Evolutionary conservation across 805 yeast genomes (phyloP).

Genomic region (Jamesozyma rosinii): DNA sequence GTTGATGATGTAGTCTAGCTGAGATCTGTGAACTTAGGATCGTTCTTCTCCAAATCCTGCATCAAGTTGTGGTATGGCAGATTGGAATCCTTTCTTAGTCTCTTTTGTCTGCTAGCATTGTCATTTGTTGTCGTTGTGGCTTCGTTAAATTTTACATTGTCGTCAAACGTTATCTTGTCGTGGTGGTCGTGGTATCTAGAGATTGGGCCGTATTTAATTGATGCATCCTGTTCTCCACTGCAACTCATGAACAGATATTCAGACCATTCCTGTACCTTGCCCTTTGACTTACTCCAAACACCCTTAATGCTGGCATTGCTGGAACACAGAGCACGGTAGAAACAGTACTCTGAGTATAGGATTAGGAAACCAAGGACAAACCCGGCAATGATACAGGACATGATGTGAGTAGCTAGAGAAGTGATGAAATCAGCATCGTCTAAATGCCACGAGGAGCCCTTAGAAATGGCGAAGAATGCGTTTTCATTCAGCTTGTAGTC

Average conservation of each 20-base stretch:
- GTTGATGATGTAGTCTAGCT: background rate
- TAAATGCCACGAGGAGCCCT: conserved; percentile 89
- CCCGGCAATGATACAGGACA: conserved; percentile 62
- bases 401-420: conserved; percentile 63
- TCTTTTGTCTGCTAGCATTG: conserved; percentile 7
- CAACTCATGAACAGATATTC: background rate
- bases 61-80: conserved; percentile 16
- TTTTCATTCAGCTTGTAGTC: conserved; percentile 56
- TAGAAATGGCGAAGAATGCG: conserved; percentile 64
- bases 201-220: background rate
- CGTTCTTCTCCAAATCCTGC: conserved; percentile 19
- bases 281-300: background rate
- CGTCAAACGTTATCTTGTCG: conserved; percentile 2
- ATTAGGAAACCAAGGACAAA: conserved; percentile 45
- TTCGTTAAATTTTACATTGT: background rate
- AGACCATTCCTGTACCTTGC: background rate
- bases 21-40: conserved; percentile 7
- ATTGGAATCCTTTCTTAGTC: conserved; percentile 26
- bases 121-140: conserved; percentile 1
- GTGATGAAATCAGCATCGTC: conserved; percentile 78
- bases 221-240: background rate
- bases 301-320: background rate
- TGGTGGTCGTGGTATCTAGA: background rate
- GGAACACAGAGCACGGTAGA: conserved; percentile 35
- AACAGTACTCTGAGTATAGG: conserved; percentile 39